phyloP scores from a whole-genome alignment of 2,329 filamentous ascomycete genomes.

The Hypoxylon sp. region DNA sequence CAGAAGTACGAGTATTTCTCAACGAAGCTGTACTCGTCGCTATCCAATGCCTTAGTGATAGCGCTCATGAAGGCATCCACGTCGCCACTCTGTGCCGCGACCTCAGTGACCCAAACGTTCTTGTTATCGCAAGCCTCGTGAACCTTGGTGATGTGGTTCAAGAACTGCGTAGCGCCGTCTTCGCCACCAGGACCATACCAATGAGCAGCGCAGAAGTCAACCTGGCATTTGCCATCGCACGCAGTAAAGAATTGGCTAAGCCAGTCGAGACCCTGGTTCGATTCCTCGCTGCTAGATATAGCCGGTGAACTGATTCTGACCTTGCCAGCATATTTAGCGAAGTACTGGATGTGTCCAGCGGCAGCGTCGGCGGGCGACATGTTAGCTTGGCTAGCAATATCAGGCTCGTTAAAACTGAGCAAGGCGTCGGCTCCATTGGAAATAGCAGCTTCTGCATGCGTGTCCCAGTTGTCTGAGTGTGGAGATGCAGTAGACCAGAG shows the following conservation, averaged over 20 bases:
- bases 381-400: constrained; percentile 72
- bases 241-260: constrained; percentile 66
- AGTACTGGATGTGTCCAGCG: constrained; percentile 65
- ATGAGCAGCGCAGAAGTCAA: constrained; percentile 74
- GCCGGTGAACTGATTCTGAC: constrained; percentile 71
- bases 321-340: constrained; percentile 69
- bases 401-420: constrained; percentile 81
- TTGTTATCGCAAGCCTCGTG: constrained; percentile 63
- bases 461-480: constrained; percentile 66
- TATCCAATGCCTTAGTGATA: constrained; percentile 65
- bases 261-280: constrained; percentile 70
- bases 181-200: constrained; percentile 70
- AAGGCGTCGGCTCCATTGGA: constrained; percentile 68
- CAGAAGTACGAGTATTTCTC: constrained; percentile 73
- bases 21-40: constrained; percentile 63
- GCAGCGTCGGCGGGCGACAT: constrained; percentile 68
- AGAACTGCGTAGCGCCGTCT: constrained; percentile 65
- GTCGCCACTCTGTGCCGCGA: constrained; percentile 66
- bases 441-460: constrained; percentile 67
- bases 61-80: constrained; percentile 65
- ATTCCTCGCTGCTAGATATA: constrained; percentile 71
- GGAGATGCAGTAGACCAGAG: constrained; percentile 69
- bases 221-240: constrained; percentile 67
- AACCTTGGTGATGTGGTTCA: constrained; percentile 66
- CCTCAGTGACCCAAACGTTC: constrained; percentile 76